phyloP scores from a whole-genome alignment of 2,329 filamentous ascomycete genomes.

The Ceratocystiopsis brevicomis region DNA sequence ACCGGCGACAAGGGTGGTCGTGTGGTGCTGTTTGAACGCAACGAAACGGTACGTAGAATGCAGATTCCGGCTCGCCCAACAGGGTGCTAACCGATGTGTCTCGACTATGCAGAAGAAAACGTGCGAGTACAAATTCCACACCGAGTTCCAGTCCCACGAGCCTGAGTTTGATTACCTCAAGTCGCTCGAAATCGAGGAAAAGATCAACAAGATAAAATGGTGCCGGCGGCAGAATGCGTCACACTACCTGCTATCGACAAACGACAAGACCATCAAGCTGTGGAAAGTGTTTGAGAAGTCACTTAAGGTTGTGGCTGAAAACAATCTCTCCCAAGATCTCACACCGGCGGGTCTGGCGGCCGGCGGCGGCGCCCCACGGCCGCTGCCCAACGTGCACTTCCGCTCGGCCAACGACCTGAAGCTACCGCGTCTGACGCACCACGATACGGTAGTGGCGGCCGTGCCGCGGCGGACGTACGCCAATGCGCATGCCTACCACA shows the following conservation, averaged over 20 bases:
- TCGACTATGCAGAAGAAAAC: slow-evolving; percentile 68
- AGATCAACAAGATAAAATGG: slow-evolving; percentile 99
- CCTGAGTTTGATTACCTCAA: slow-evolving; percentile 99
- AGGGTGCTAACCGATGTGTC: not conserved
- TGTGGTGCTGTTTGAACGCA: slow-evolving; percentile 76
- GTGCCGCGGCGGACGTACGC: slow-evolving; percentile 92
- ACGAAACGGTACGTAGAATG: slow-evolving; percentile 59
- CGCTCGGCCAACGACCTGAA: slow-evolving; percentile 69
- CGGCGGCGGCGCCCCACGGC: slow-evolving; percentile 59
- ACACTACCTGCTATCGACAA: slow-evolving; percentile 93
- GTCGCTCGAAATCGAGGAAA: slow-evolving; percentile 97
- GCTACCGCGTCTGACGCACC: slow-evolving; percentile 87
- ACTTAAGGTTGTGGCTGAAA: slow-evolving; percentile 94
- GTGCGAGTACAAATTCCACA: slow-evolving; percentile 99
- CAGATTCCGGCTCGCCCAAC: no score
- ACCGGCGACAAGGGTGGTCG: slow-evolving; percentile 80
- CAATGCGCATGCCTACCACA: slow-evolving; percentile 97
- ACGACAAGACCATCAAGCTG: slow-evolving; percentile 99
- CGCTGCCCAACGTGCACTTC: slow-evolving; percentile 55
- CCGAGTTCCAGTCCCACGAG: slow-evolving; percentile 98
- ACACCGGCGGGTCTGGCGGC: slow-evolving; percentile 57
- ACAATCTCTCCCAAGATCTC: slow-evolving; percentile 88
- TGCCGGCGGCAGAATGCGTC: slow-evolving; percentile 95
- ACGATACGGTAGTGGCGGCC: slow-evolving; percentile 93
- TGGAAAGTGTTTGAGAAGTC: slow-evolving; percentile 99